phyloP scores from a whole-genome alignment of 2,329 filamentous ascomycete species.

The Colletotrichum ledebouriae region DNA sequence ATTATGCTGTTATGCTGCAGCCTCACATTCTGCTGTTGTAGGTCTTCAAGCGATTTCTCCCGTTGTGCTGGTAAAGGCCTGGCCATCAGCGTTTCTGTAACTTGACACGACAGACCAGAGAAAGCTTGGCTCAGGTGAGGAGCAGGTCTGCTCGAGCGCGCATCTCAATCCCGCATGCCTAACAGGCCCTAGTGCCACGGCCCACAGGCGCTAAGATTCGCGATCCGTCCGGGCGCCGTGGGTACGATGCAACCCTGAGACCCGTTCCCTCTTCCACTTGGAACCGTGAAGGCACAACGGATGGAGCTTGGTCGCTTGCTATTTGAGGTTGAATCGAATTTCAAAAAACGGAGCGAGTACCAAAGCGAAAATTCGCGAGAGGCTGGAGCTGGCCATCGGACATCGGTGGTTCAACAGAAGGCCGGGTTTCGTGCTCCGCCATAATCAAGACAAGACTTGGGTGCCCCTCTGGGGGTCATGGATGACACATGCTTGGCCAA shows the following conservation, averaged over 20 bases:
- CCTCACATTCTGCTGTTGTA: not conserved
- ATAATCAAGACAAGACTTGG: conserved; percentile 40
- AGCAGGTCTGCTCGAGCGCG: conserved; percentile 34
- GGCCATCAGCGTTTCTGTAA: conserved; percentile 18
- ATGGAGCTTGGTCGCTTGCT: conserved; percentile 36
- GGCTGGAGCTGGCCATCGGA: conserved; percentile 23
- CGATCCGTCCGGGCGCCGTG: conserved; percentile 40
- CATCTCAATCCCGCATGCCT: conserved; percentile 42
- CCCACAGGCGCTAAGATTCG: conserved; percentile 40
- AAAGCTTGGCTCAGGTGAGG: conserved; percentile 39
- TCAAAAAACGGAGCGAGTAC: conserved; percentile 30
- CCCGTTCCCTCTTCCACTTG: conserved; percentile 24
- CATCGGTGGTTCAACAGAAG: conserved; percentile 38
- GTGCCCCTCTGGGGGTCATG: conserved; percentile 24
- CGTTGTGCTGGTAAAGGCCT: conserved; percentile 1
- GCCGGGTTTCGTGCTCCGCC: conserved; percentile 33
- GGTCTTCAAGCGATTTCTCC: conserved; percentile 1
- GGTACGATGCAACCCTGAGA: conserved; percentile 40
- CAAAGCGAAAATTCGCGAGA: conserved; percentile 16
- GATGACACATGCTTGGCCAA: conserved; percentile 40
- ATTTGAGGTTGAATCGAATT: conserved; percentile 38
- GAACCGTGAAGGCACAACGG: conserved; percentile 17
- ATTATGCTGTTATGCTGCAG: conserved; percentile 28
- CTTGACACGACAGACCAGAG: conserved; percentile 34
- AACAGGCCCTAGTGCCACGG: conserved; percentile 38